Base-by-base conservation (phyloP, 345 rosid genomes). In the Microthlaspi erraticum region DNA sequence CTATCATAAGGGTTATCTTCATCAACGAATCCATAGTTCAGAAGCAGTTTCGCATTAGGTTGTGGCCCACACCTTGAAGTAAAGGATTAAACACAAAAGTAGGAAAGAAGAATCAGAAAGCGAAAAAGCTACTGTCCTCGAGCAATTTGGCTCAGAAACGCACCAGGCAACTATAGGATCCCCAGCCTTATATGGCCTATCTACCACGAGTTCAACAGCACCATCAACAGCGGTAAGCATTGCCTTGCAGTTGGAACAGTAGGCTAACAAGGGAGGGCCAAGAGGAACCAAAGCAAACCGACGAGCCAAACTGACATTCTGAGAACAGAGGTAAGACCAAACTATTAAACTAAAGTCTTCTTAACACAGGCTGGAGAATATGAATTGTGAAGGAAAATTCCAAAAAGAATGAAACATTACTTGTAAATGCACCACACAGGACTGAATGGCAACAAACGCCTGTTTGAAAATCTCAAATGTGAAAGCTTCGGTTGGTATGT, bases 231-330 rank as follows among this genome's bases (percentile, higher is more conserved):
- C 97, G 18, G 84, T 84, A 74, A 91, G 79, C 96, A 93, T 93
- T 71, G 98, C 93, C 83, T 86, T 91, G 82, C 92, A 93, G 71
- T 86, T 91, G 87, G 96, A 91, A 68, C 88, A 76, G 80, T 93
- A 93, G 19, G 97, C 87, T 66, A 93, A 84, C 81, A 93, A 77
- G 63, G 98, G 98, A 55, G 98, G 98, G 46, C 98, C 98, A 83
- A 93, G 94, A 70, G 98, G 98, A 66, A 89, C 98, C 82, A 93
- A 79, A 46, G 98, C 98, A 84, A 93, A 93, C 76, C 98, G 88
- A 57, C 98, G 84, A 66, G 97, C 97, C 81, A 93, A 84, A 74
- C 94, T 84, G 46, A 93, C 98, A 82, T 89, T 93, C 98, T 93
- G 94, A 75, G 74, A 20, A 78, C 50, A 77, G 7, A 67, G 36